Evolutionary conservation across 2,329 filamentous ascomycete genomes (phyloP), one percentile per base, ranked within the genome.

Genomic region (Ascochyta clinopodiicola): DNA sequence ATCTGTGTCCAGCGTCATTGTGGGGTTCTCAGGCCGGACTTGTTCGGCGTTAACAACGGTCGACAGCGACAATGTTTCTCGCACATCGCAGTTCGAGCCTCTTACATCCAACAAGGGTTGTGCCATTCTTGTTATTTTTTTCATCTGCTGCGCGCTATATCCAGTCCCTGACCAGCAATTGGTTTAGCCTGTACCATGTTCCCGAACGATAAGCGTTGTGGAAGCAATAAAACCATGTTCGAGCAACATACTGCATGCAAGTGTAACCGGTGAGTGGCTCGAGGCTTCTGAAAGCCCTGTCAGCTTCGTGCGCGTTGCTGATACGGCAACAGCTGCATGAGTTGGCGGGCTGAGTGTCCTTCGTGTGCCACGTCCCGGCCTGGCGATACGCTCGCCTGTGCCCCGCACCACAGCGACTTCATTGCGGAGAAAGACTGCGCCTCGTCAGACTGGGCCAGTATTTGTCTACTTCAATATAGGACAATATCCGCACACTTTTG

Each of bases 1-100:
- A 48, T 32, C 38, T 17, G 34, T 44, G 37, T 36, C 32, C 48
- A 44, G 53, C 57, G 60, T 59, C 57, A 64, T 60, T 64, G 51
- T 62, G 62, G 58, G 59, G 62, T 56, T 17, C 38, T 56, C 45
- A 35, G 4, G 27, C 34, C 19, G 32, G 50, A 34, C 37, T 36
- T 53, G 10, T 27, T 17, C 44, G 51, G 37, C 36, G 24, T 38
- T 38, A 37, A 25, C 3, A 34, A 51, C 44, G 37, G 32, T 35
- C 15, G 24, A 19, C 34, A 39, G 19, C 15, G 15, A 35, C 32
- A 9, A 10, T 24, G 22, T 24, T 24, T 24, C 22, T 12, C 9
- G 27, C 27, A 10, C 7, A 10, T 29, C 8, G 12, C 12, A 31
- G 3, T 13, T 31, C 29, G 29, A 13, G 13, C 10, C 3, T 13